Evolutionary conservation across 495 filamentous ascomycete genomes (phyloP).

Genomic region (Penicillium chermesinum): DNA sequence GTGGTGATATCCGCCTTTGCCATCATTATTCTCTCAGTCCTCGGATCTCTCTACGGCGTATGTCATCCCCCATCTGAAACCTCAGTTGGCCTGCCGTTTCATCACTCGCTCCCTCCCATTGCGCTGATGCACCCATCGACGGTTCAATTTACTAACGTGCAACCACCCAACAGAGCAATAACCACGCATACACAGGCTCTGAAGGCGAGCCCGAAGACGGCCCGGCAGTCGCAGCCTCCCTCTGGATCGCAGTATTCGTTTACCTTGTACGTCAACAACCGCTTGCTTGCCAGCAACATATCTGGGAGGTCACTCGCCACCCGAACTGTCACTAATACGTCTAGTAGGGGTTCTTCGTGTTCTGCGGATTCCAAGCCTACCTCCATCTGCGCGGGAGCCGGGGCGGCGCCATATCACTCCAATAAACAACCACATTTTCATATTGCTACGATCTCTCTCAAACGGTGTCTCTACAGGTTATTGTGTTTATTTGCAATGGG

Average conservation of each 20-base stretch:
- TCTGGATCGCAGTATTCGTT: slow-evolving; percentile 79
- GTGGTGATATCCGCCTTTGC: slow-evolving; percentile 84
- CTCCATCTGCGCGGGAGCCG: slow-evolving; percentile 72
- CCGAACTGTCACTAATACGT: slow-evolving; percentile 6
- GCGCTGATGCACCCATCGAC: neutral
- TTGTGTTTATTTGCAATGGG: slow-evolving; percentile 18
- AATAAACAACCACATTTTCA: slow-evolving; percentile 24
- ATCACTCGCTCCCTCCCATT: slow-evolving; percentile 3
- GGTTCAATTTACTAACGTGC: neutral
- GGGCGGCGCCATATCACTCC: slow-evolving; percentile 75
- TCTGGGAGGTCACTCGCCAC: no score
- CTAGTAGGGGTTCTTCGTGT: slow-evolving; percentile 74
- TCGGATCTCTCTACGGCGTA: slow-evolving; percentile 74
- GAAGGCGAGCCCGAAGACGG: slow-evolving; percentile 69
- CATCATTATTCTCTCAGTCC: slow-evolving; percentile 78
- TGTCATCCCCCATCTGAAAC: slow-evolving; percentile 7
- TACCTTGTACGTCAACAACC: slow-evolving; percentile 61
- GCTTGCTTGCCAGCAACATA: neutral
- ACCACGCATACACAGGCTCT: slow-evolving; percentile 75
- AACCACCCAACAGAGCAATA: slow-evolving; percentile 51
- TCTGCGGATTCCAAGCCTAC: slow-evolving; percentile 80
- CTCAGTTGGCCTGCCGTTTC: slow-evolving; percentile 3
- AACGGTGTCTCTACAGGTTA: slow-evolving; percentile 14
- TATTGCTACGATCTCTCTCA: slow-evolving; percentile 12
- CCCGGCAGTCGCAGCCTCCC: slow-evolving; percentile 68